phyloP scores from a whole-genome alignment of 1,284 basidiomycete genomes.

The Taiwanofungus camphoratus region DNA sequence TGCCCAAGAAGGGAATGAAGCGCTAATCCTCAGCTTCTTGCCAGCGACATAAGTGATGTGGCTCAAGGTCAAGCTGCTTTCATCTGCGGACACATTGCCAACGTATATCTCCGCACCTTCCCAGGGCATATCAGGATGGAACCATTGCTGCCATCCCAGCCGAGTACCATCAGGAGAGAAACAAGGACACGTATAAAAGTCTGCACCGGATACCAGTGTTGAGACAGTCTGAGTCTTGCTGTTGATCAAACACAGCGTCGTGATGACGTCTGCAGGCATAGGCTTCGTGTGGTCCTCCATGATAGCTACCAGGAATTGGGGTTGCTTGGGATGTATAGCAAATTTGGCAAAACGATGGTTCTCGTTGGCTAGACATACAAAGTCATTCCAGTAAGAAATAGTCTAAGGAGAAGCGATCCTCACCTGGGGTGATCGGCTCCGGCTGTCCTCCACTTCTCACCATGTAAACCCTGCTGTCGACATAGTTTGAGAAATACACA shows the following conservation, averaged over 20 bases:
- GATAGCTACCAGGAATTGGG: conserved; percentile 46
- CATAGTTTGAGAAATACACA: conserved; percentile 52
- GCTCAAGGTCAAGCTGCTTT: conserved; percentile 25
- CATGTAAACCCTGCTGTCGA: conserved; percentile 46
- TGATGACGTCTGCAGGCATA: conserved; percentile 48
- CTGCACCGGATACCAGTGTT: conserved; percentile 47
- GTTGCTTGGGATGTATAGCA: conserved; percentile 39
- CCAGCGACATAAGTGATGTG: conserved; percentile 42
- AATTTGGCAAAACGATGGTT: conserved; percentile 55
- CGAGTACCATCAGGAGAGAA: conserved; percentile 66
- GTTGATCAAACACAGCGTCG: conserved; percentile 53
- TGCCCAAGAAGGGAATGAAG: conserved; percentile 56
- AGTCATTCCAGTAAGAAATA: neutral
- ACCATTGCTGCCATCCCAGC: conserved; percentile 71
- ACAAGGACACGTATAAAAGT: conserved; percentile 59
- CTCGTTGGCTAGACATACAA: conserved; percentile 33
- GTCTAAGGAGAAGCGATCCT: conserved; percentile 8
- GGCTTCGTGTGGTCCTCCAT: conserved; percentile 67
- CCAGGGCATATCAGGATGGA: conserved; percentile 81
- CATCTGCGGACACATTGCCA: conserved; percentile 32
- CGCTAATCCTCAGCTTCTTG: conserved; percentile 39
- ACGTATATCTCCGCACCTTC: conserved; percentile 60
- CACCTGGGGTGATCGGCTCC: conserved; percentile 58
- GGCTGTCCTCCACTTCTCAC: conserved; percentile 35
- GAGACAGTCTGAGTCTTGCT: conserved; percentile 35